Evolutionary conservation across 371 early-diverging fungal species (phyloP).

Genomic region (Mortierella sp.): DNA sequence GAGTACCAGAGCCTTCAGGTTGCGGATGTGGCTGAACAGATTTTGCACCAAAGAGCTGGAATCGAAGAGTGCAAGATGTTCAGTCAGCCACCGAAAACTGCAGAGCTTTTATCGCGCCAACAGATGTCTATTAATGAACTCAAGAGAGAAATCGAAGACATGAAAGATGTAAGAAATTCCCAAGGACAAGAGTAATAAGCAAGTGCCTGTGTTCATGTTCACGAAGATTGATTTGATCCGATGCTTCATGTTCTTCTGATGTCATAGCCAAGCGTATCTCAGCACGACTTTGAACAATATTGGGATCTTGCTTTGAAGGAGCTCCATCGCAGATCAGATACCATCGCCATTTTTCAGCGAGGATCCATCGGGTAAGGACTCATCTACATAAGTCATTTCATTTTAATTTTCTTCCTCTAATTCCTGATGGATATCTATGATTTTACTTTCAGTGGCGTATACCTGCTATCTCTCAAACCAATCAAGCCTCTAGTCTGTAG

Average conservation of each 20-base stretch:
- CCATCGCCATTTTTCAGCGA: constrained; percentile 8
- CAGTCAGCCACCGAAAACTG: not conserved
- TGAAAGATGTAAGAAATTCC: constrained; percentile 25
- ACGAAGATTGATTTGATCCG: not conserved
- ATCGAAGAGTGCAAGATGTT: constrained; percentile 21
- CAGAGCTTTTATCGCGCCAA: constrained; percentile 18
- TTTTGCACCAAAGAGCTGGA: constrained; percentile 26
- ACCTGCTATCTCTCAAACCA: constrained; percentile 31
- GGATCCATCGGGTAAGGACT: constrained; percentile 1
- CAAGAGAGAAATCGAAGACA: constrained; percentile 6
- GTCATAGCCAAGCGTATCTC: constrained; percentile 16
- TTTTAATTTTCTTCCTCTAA: not conserved
- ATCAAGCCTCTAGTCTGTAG: constrained; percentile 21
- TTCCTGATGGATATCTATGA: not conserved
- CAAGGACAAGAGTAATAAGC: not conserved
- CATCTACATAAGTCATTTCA: not conserved
- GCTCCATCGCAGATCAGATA: constrained; percentile 19
- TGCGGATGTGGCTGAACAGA: constrained; percentile 28
- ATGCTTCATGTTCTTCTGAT: not conserved
- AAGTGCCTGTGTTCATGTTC: not conserved
- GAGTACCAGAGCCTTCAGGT: constrained; percentile 42
- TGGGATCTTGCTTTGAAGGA: constrained; percentile 32
- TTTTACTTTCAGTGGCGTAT: not conserved
- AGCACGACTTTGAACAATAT: constrained; percentile 22
- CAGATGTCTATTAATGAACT: constrained; percentile 20